A percentile compares a stretch with the other conserved stretches of the same genome.
These are phyloP conservation scores for Fusarium udum DNA, from an alignment of 2,329 filamentous ascomycete genomes.

Conservation along the genomic window DNA sequence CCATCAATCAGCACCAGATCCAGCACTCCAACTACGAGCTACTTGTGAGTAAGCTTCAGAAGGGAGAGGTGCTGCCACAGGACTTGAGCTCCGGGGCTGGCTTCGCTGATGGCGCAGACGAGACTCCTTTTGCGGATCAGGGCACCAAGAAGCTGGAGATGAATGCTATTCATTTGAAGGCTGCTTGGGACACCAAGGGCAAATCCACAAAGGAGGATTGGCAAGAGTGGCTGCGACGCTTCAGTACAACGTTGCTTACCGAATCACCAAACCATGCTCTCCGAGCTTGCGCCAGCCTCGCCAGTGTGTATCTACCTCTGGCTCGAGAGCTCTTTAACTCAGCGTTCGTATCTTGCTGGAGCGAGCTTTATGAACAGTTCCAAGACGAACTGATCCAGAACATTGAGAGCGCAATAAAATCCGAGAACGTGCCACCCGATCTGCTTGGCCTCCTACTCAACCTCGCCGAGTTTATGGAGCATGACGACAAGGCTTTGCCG, in stretches of 20 bases:
- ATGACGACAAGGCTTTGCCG: slow-evolving; percentile 96
- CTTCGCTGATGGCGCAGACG: slow-evolving; percentile 81
- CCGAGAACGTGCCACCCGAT: slow-evolving; percentile 94
- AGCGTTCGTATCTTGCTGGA: slow-evolving; percentile 99
- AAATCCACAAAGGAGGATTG: slow-evolving; percentile 99
- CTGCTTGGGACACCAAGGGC: slow-evolving; percentile 95
- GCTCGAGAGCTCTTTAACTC: slow-evolving; percentile 97
- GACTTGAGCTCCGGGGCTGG: slow-evolving; percentile 88
- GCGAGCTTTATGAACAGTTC: slow-evolving; percentile 94
- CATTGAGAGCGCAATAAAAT: slow-evolving; percentile 94
- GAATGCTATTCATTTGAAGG: slow-evolving; percentile 96
- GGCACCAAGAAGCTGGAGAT: slow-evolving; percentile 94
- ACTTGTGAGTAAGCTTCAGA: slow-evolving; percentile 90
- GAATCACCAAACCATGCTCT: slow-evolving; percentile 97
- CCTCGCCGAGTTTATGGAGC: slow-evolving; percentile 99
- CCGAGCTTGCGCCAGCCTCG: slow-evolving; percentile 89
- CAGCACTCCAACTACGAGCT: slow-evolving; percentile 92
- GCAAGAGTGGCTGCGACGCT: slow-evolving; percentile 98
- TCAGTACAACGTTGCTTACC: slow-evolving; percentile 92
- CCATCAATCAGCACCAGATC: slow-evolving; percentile 80
- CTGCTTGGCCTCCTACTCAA: slow-evolving; percentile 94
- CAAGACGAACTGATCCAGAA: slow-evolving; percentile 96
- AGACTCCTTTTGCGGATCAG: slow-evolving; percentile 83
- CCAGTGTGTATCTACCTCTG: slow-evolving; percentile 89
- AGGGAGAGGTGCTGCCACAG: slow-evolving; percentile 93